phyloP scores from a whole-genome alignment of 345 rosid genomes.

The Lepidium africanum region DNA sequence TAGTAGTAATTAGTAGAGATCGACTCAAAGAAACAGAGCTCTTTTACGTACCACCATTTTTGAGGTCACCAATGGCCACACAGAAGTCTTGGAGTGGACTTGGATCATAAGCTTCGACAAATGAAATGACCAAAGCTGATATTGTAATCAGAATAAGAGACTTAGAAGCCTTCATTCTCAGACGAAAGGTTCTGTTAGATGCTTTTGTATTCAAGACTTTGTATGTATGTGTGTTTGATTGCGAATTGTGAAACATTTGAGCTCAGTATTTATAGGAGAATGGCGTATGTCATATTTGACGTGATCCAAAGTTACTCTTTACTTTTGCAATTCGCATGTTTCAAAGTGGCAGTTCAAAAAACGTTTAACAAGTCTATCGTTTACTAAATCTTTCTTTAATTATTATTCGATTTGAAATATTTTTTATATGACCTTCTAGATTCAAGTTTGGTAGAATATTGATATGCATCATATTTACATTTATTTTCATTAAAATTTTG shows the following conservation, averaged over 20 bases:
- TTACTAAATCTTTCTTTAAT: too few relatives aligned
- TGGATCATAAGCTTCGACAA: constrained; percentile 16
- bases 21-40: neutral
- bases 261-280: neutral
- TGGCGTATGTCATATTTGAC: constrained; percentile 10
- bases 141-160: neutral
- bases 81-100: constrained; percentile 36
- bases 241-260: neutral
- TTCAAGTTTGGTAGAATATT: too few relatives aligned
- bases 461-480: too few relatives aligned
- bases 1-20: too few relatives aligned
- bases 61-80: constrained; percentile 24
- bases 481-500: too few relatives aligned
- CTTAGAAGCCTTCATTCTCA: neutral
- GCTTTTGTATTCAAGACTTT: neutral
- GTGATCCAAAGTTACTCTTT: neutral
- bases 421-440: too few relatives aligned
- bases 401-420: too few relatives aligned
- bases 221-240: neutral
- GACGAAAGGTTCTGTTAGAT: neutral
- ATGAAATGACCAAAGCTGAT: neutral
- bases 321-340: neutral
- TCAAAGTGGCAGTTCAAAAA: constrained; percentile 10
- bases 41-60: constrained; percentile 16
- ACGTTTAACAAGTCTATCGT: constrained; percentile 2